Evolutionary conservation across 2,329 filamentous ascomycete genomes (phyloP).

Genomic region (Cordyceps javanica): DNA sequence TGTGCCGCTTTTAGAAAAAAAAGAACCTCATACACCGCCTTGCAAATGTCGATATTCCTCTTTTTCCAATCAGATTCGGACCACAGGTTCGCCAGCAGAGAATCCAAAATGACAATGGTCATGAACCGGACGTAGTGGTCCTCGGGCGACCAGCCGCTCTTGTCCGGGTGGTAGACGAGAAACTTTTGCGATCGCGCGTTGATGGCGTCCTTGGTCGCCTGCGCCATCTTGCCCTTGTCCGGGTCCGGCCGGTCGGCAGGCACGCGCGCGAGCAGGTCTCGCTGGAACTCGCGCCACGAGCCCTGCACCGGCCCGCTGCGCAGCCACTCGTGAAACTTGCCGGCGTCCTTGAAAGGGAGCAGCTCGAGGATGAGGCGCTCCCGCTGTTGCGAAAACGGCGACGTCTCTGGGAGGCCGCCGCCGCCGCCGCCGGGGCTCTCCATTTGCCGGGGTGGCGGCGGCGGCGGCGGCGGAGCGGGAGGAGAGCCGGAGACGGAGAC

Average conservation of each 20-base stretch:
- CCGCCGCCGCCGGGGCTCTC: background rate
- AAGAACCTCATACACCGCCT: slow-evolving; percentile 32
- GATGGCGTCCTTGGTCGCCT: slow-evolving; percentile 27
- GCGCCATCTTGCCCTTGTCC: slow-evolving; percentile 27
- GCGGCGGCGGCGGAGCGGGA: background rate
- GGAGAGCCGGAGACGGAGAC: background rate
- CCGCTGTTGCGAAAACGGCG: slow-evolving; percentile 25
- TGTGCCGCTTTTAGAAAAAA: slow-evolving; percentile 25
- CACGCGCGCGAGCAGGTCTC: slow-evolving; percentile 23
- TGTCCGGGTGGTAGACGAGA: slow-evolving; percentile 31
- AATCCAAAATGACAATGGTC: slow-evolving; percentile 28
- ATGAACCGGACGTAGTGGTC: slow-evolving; percentile 36
- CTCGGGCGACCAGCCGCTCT: slow-evolving; percentile 28
- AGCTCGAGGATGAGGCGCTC: slow-evolving; percentile 34
- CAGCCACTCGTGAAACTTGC: slow-evolving; percentile 32
- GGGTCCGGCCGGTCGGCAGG: slow-evolving; percentile 20
- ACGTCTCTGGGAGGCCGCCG: background rate
- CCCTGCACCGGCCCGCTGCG: slow-evolving; percentile 25
- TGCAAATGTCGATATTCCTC: slow-evolving; percentile 24
- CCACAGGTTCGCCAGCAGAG: slow-evolving; percentile 28
- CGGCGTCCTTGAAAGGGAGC: slow-evolving; percentile 29
- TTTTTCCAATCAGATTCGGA: slow-evolving; percentile 26
- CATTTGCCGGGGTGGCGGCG: background rate
- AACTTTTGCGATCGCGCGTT: slow-evolving; percentile 23
- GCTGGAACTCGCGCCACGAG: slow-evolving; percentile 32